Evolutionary conservation across 2,329 filamentous ascomycete genomes (phyloP).

Genomic region (Pyrenochaeta sp.): DNA sequence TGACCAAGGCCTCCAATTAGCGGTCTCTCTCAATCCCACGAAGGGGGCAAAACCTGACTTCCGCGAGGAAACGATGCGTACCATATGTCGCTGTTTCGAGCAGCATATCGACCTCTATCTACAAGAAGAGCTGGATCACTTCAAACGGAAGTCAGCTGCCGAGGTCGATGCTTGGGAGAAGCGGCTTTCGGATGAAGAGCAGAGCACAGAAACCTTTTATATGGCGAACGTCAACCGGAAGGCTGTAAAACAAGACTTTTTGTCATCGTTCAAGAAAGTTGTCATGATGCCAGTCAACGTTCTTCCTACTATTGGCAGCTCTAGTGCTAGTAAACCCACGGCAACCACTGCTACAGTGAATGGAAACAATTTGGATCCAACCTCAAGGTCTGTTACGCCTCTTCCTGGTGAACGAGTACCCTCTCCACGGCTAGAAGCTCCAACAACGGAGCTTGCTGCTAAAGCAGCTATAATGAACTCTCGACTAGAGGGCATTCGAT

Average conservation of each 20-base stretch:
- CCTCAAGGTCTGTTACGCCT: slow-evolving; percentile 50
- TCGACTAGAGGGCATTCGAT: slow-evolving; percentile 91
- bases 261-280: slow-evolving; percentile 97
- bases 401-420: slow-evolving; percentile 42
- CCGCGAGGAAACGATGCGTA: slow-evolving; percentile 69
- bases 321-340: slow-evolving; percentile 47
- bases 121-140: slow-evolving; percentile 87
- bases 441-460: slow-evolving; percentile 89
- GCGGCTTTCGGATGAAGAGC: slow-evolving; percentile 89
- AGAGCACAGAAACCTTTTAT: slow-evolving; percentile 88
- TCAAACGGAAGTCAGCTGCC: slow-evolving; percentile 76
- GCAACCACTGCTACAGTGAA: slow-evolving; percentile 29
- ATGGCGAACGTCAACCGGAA: slow-evolving; percentile 96
- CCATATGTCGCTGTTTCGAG: slow-evolving; percentile 80
- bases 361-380: slow-evolving; percentile 42
- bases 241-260: slow-evolving; percentile 94
- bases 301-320: slow-evolving; percentile 69
- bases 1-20: slow-evolving; percentile 82
- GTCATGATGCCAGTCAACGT: slow-evolving; percentile 99
- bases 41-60: slow-evolving; percentile 69
- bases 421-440: slow-evolving; percentile 66
- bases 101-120: slow-evolving; percentile 94
- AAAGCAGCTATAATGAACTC: slow-evolving; percentile 99
- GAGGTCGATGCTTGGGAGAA: slow-evolving; percentile 90
- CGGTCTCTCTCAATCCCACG: slow-evolving; percentile 73